Evolutionary conservation across 441 rosid genomes (phyloP), one percentile per base, ranked within the genome.

Genomic region (Omphalea diandra): DNA sequence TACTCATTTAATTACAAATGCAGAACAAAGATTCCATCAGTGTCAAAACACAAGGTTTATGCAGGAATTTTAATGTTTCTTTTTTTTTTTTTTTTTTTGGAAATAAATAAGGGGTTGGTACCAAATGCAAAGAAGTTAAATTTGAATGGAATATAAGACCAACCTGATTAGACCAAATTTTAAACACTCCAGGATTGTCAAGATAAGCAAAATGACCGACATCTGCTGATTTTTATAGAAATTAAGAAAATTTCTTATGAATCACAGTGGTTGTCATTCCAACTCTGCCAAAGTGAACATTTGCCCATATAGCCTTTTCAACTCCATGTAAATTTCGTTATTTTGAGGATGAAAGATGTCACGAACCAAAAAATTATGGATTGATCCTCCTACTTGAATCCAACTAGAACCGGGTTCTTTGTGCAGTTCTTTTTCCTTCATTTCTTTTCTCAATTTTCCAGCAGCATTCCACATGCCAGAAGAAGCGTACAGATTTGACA

Each of bases 401-500:
- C 84, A 81, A 64, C 79, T 81, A 47, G 68, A 79, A 68, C 82
- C 87, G 47, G 84, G 80, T 75, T 81, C 83, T 75, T 83, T 83
- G 54, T 20, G 26, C 24, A 81, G 27, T 12, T 58, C 68, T 65
- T 77, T 80, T 41, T 63, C 81, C 60, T 81, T 81, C 84, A 81
- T 81, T 74, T 79, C 80, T 65, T 76, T 83, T 61, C 87, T 81
- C 66, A 81, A 58, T 12, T 72, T 70, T 40, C 83, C 68, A 59
- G 70, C 80, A 69, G 69, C 73, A 20, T 63, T 54, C 83, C 84
- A 81, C 80, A 65, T 75, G 18, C 85, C 83, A 15, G 70, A 76
- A 7, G 79, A 73, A 44, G 83, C 81, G 74, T 70, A 81, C 29
- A 84, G 71, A 64, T 84, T 84, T 20, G 83, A 81, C 26, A 81